phyloP scores from a whole-genome alignment of 495 filamentous ascomycete genomes.

The Podospora bellae-mahoneyi region DNA sequence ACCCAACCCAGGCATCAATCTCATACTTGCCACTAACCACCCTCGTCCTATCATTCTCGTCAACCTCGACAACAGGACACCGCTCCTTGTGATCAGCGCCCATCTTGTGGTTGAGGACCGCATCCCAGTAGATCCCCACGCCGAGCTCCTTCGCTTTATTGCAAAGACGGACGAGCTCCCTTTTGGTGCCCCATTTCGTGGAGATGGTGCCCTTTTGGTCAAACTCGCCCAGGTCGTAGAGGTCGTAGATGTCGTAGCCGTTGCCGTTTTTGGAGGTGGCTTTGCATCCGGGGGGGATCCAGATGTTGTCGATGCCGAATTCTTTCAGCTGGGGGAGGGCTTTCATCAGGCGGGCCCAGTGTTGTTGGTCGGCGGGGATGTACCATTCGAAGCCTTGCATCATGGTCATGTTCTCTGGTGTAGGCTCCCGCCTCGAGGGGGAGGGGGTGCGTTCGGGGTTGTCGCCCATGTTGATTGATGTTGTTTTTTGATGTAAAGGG shows the following conservation, averaged over 20 bases:
- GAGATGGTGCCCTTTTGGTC: constrained; percentile 61
- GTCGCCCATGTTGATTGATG: constrained; percentile 18
- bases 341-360: constrained; percentile 59
- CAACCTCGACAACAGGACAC: constrained; percentile 59
- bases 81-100: constrained; percentile 62
- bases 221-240: constrained; percentile 75
- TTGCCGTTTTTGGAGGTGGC: constrained; percentile 59
- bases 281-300: constrained; percentile 74
- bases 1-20: constrained; percentile 67
- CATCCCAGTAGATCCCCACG: constrained; percentile 67
- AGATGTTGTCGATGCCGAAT: constrained; percentile 63
- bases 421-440: constrained; percentile 14
- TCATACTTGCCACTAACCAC: constrained; percentile 57
- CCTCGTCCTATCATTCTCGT: constrained; percentile 55
- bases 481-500: background rate
- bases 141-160: constrained; percentile 49
- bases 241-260: constrained; percentile 75
- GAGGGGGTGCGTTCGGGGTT: background rate
- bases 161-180: constrained; percentile 56
- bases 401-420: constrained; percentile 55
- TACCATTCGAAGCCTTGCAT: constrained; percentile 78
- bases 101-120: constrained; percentile 74
- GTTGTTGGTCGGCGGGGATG: constrained; percentile 58
- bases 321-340: constrained; percentile 54
- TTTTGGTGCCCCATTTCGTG: constrained; percentile 73